These are phyloP conservation scores for Austroboletus niveus DNA, from an alignment of 1,284 basidiomycete genomes.

Conservation along the genomic window DNA sequence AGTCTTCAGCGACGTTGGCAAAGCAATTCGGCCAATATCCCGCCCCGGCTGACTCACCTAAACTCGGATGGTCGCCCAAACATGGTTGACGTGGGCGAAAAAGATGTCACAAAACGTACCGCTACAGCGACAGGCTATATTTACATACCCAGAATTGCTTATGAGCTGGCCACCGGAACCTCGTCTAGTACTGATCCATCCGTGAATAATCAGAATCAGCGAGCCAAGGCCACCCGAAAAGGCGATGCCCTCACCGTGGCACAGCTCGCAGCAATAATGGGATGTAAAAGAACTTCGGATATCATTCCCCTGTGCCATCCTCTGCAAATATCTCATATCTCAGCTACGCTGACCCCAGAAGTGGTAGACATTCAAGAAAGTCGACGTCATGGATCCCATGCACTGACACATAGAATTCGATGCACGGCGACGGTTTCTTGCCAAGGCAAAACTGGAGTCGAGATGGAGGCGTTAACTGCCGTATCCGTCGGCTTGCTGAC, in stretches of 20 bases:
- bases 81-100: conserved; percentile 81
- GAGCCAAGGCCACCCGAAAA: conserved; percentile 57
- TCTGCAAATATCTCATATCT: conserved; percentile 66
- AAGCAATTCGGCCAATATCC: conserved; percentile 8
- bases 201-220: conserved; percentile 31
- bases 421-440: conserved; percentile 71
- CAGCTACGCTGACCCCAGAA: conserved; percentile 58
- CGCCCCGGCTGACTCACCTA: conserved; percentile 62
- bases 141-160: conserved; percentile 63
- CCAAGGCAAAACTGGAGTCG: conserved; percentile 82
- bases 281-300: conserved; percentile 76
- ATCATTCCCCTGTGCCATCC: conserved; percentile 88
- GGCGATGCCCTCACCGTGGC: conserved; percentile 78
- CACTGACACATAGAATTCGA: conserved; percentile 48
- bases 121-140: conserved; percentile 83
- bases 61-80: conserved; percentile 64
- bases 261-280: conserved; percentile 86
- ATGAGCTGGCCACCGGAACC: conserved; percentile 52
- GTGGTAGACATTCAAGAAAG: neutral
- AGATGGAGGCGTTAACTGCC: conserved; percentile 92
- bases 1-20: conserved; percentile 24
- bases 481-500: conserved; percentile 79
- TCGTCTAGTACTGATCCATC: conserved; percentile 27
- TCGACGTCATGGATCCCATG: conserved; percentile 3
- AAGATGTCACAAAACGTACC: conserved; percentile 60